Conservation (phyloP, 2,329 filamentous ascomycete species). For the Penicillium sclerotigenum region DNA sequence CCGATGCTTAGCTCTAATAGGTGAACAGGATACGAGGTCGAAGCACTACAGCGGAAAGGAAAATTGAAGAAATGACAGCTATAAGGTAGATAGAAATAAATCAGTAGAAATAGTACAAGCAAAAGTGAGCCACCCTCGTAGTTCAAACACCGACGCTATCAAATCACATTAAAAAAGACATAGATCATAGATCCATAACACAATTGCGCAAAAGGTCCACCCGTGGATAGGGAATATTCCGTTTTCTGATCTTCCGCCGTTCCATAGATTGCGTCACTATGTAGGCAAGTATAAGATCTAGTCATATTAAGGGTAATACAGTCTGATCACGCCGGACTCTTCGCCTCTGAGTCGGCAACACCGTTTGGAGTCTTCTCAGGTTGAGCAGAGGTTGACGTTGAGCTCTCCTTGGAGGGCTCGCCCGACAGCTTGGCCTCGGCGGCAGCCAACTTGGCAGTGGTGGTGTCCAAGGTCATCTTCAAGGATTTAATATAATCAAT, state of each 20-base stretch:
- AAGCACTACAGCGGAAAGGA: neutral
- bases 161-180: neutral
- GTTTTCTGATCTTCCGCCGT: neutral
- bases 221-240: neutral
- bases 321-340: neutral
- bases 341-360: neutral
- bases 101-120: neutral
- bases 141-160: slow-evolving; percentile 9
- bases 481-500: slow-evolving; percentile 92
- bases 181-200: neutral
- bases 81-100: neutral
- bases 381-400: neutral
- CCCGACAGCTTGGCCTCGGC: slow-evolving; percentile 53
- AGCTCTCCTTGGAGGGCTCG: neutral
- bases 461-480: slow-evolving; percentile 67
- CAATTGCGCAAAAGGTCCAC: neutral
- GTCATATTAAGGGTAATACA: slow-evolving; percentile 1
- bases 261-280: neutral
- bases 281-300: neutral
- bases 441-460: slow-evolving; percentile 60
- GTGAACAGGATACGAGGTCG: neutral
- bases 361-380: neutral
- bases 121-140: neutral
- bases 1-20: neutral
- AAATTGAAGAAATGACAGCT: neutral